Evolutionary conservation across 768 basidiomycete genomes (phyloP).

Genomic region (Pulveroboletus ravenelii): DNA sequence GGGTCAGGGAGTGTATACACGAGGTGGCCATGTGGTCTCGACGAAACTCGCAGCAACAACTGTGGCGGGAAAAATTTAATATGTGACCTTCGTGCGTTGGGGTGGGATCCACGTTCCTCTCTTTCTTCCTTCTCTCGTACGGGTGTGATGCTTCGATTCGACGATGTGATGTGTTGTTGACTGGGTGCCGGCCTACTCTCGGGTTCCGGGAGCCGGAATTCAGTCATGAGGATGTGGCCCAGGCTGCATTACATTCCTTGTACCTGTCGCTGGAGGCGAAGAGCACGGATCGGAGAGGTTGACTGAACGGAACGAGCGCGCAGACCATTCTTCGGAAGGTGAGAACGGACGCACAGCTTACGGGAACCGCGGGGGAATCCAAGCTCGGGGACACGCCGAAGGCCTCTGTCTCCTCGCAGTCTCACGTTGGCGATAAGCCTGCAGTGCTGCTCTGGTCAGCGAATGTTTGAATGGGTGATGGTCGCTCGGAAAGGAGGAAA

Average conservation of each 20-base stretch:
- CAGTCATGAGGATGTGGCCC: neutral
- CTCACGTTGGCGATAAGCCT: constrained; percentile 1
- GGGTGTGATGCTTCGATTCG: neutral
- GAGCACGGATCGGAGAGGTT: neutral
- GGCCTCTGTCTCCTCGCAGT: neutral
- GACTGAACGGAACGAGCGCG: neutral
- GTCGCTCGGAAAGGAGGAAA: neutral
- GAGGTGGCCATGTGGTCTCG: neutral
- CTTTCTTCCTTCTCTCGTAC: too few species aligned
- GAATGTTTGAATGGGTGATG: neutral
- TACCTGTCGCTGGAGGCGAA: neutral
- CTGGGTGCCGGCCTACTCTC: neutral
- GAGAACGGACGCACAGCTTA: neutral
- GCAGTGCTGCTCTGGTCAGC: neutral
- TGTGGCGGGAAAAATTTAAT: neutral
- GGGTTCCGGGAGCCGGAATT: neutral
- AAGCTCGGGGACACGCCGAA: neutral
- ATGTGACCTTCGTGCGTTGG: neutral
- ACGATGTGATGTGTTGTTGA: neutral
- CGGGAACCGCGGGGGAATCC: neutral
- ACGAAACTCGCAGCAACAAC: neutral
- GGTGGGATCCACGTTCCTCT: neutral
- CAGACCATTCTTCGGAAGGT: neutral
- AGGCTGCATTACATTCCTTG: neutral
- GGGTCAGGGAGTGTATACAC: neutral